These are phyloP conservation scores for Clonostachys sp. DNA, from an alignment of 2,329 filamentous ascomycete species.

Conservation along the genomic window DNA sequence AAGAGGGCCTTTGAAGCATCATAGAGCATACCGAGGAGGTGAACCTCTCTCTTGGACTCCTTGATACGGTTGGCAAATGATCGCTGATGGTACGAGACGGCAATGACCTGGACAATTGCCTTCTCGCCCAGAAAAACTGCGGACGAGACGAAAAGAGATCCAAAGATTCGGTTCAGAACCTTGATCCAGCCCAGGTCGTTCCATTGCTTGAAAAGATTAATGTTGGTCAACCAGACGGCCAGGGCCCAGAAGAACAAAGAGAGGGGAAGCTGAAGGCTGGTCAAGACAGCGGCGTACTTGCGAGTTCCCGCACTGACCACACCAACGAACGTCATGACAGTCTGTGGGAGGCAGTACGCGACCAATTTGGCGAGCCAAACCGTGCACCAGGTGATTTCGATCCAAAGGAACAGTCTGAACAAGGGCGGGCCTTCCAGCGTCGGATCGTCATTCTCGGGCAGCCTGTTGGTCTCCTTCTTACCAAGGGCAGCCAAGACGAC, in stretches of 20 bases:
- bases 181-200: conserved; percentile 46
- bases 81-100: conserved; percentile 79
- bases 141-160: conserved; percentile 62
- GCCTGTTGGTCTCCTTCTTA: conserved; percentile 3
- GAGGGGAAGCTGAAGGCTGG: conserved; percentile 60
- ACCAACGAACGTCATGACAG: conserved; percentile 67
- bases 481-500: conserved; percentile 28
- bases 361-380: conserved; percentile 65
- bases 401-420: conserved; percentile 62
- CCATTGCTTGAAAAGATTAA: conserved; percentile 38
- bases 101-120: conserved; percentile 75
- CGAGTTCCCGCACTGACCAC: conserved; percentile 65
- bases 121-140: conserved; percentile 74
- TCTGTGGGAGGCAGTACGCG: conserved; percentile 52
- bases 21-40: conserved; percentile 78
- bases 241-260: conserved; percentile 68
- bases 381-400: conserved; percentile 63
- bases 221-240: conserved; percentile 58
- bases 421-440: conserved; percentile 44
- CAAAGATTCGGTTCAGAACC: conserved; percentile 61
- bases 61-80: conserved; percentile 82
- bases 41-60: conserved; percentile 82
- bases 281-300: conserved; percentile 65
- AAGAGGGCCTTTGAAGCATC: conserved; percentile 87
- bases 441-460: conserved; percentile 37